These are phyloP conservation scores for Alternaria solani DNA, from an alignment of 2,329 filamentous ascomycete genomes.

Conservation along the genomic window DNA sequence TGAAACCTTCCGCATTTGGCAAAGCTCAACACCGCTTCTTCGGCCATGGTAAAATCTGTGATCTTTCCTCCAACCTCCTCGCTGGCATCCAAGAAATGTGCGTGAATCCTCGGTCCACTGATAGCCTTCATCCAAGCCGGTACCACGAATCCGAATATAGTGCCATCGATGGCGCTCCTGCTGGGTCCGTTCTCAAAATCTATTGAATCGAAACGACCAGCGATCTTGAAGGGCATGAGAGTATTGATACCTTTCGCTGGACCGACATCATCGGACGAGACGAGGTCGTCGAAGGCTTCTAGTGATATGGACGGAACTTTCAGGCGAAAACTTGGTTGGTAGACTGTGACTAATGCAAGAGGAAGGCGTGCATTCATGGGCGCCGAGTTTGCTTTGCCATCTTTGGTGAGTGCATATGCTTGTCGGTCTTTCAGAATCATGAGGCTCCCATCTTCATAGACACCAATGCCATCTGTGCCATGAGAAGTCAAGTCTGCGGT, in stretches of 20 bases:
- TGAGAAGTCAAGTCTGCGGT: slow-evolving; percentile 52
- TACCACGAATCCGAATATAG: slow-evolving; percentile 52
- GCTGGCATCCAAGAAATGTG: slow-evolving; percentile 42
- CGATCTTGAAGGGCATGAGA: slow-evolving; percentile 51
- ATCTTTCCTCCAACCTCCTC: slow-evolving; percentile 49
- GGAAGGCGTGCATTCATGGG: slow-evolving; percentile 46
- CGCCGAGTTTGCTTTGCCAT: slow-evolving; percentile 44
- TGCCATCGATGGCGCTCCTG: slow-evolving; percentile 46
- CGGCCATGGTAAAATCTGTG: slow-evolving; percentile 48
- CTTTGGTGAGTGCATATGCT: slow-evolving; percentile 43
- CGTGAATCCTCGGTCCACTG: slow-evolving; percentile 51
- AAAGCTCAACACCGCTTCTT: slow-evolving; percentile 47
- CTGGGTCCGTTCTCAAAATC: slow-evolving; percentile 29
- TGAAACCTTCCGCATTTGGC: slow-evolving; percentile 55
- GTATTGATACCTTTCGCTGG: slow-evolving; percentile 48
- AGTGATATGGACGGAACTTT: slow-evolving; percentile 30
- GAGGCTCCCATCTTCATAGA: slow-evolving; percentile 52
- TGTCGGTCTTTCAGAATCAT: slow-evolving; percentile 49
- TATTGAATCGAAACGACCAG: slow-evolving; percentile 48
- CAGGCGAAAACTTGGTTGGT: slow-evolving; percentile 47
- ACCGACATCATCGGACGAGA: slow-evolving; percentile 25
- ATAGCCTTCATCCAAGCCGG: slow-evolving; percentile 53
- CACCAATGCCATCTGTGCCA: slow-evolving; percentile 54
- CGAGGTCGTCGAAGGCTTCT: slow-evolving; percentile 27
- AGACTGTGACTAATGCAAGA: slow-evolving; percentile 54